phyloP scores from a whole-genome alignment of 2,329 filamentous ascomycete species.

The Sporothrix brasiliensis region DNA sequence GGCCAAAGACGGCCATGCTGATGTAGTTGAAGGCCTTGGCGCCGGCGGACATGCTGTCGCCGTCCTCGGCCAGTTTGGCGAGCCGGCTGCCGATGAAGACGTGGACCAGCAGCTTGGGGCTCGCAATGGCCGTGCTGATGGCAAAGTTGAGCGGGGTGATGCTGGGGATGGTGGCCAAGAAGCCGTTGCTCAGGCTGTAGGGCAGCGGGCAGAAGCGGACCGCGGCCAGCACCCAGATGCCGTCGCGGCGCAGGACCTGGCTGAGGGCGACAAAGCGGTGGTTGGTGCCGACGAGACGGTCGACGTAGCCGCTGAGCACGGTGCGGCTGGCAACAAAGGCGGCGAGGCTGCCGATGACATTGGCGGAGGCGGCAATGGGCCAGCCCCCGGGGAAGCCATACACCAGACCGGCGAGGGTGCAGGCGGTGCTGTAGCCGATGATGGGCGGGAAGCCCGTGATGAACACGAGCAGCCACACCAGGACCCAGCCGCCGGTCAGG shows the following conservation, averaged over 20 bases:
- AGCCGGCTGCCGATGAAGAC: conserved; percentile 88
- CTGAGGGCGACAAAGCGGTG: conserved; percentile 85
- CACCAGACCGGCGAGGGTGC: conserved; percentile 58
- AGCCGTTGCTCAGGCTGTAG: conserved; percentile 91
- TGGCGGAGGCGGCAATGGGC: conserved; percentile 79
- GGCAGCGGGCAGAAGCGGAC: conserved; percentile 91
- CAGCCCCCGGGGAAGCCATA: conserved; percentile 68
- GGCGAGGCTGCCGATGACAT: conserved; percentile 73
- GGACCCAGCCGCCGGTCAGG: conserved; percentile 69
- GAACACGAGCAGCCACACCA: conserved; percentile 77
- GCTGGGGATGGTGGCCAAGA: conserved; percentile 89
- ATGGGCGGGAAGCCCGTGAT: conserved; percentile 81
- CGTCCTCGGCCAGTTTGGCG: conserved; percentile 78
- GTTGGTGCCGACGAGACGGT: conserved; percentile 78
- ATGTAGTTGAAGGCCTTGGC: conserved; percentile 83
- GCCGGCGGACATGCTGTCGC: conserved; percentile 76
- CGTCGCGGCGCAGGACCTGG: conserved; percentile 86
- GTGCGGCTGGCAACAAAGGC: conserved; percentile 82
- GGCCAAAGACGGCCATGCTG: conserved; percentile 71
- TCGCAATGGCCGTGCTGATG: conserved; percentile 77
- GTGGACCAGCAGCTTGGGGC: conserved; percentile 86
- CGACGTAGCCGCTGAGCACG: conserved; percentile 75
- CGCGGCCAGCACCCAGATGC: conserved; percentile 84
- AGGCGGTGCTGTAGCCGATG: conserved; percentile 80
- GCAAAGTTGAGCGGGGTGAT: conserved; percentile 76